Evolutionary conservation across 805 yeast genomes (phyloP).

Genomic region (Isabelozyma gotoi): DNA sequence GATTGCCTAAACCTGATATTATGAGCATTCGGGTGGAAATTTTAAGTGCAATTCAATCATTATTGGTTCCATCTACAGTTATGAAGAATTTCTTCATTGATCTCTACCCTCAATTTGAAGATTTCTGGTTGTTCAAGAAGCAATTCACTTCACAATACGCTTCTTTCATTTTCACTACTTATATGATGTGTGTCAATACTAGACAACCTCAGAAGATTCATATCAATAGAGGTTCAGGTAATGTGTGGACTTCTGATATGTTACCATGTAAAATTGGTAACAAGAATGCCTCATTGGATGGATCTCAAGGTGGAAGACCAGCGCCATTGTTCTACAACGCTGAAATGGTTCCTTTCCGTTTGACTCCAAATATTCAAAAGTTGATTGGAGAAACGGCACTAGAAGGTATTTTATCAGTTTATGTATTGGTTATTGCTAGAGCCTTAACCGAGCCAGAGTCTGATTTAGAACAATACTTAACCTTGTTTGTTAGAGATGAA

Average conservation of each 20-base stretch:
- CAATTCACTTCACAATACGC: slow-evolving; percentile 96
- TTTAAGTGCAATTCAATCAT: slow-evolving; percentile 82
- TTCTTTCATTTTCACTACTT: slow-evolving; percentile 86
- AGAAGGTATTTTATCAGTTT: slow-evolving; percentile 88
- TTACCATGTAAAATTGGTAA: slow-evolving; percentile 81
- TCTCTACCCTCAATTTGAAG: slow-evolving; percentile 77
- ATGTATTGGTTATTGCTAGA: slow-evolving; percentile 80
- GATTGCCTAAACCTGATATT: slow-evolving; percentile 89
- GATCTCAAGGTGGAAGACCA: slow-evolving; percentile 49
- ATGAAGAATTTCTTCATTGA: slow-evolving; percentile 74
- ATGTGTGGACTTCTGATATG: slow-evolving; percentile 94
- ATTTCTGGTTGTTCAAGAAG: slow-evolving; percentile 95
- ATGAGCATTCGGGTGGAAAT: slow-evolving; percentile 89
- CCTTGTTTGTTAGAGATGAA: slow-evolving; percentile 95
- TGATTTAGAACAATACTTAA: slow-evolving; percentile 85
- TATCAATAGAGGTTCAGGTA: slow-evolving; percentile 78
- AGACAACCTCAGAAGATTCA: slow-evolving; percentile 93
- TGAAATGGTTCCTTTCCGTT: slow-evolving; percentile 93
- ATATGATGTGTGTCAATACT: slow-evolving; percentile 89
- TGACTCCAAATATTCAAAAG: slow-evolving; percentile 93
- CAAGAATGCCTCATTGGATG: slow-evolving; percentile 47
- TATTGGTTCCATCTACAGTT: slow-evolving; percentile 81
- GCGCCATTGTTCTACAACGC: slow-evolving; percentile 87
- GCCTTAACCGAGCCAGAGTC: slow-evolving; percentile 90
- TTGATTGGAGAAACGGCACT: slow-evolving; percentile 91